Conservation (phyloP, 2,329 filamentous ascomycete genomes). For the Zopfia rhizophila region DNA sequence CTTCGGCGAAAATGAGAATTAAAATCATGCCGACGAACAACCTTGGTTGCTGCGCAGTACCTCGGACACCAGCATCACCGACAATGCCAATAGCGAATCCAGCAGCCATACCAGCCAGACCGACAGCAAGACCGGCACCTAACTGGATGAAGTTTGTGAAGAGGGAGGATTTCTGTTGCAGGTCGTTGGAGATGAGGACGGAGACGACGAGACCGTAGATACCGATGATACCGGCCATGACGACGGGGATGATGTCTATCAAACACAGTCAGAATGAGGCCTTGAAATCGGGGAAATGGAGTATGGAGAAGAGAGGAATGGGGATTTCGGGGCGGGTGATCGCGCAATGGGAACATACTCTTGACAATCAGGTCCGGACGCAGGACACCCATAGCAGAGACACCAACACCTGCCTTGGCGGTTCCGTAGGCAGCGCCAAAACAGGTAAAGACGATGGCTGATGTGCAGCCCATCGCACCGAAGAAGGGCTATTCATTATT, state of each 20-base stretch:
- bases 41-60: conserved; percentile 83
- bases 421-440: conserved; percentile 98
- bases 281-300: too few relatives aligned
- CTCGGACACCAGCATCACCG: conserved; percentile 86
- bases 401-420: conserved; percentile 98
- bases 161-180: conserved; percentile 58
- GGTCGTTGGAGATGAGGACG: conserved; percentile 65
- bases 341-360: conserved; percentile 73
- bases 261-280: conserved; percentile 23
- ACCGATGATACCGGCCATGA: conserved; percentile 99
- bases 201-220: conserved; percentile 75
- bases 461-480: conserved; percentile 95
- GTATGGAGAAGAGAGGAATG: conserved; percentile 17
- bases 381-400: conserved; percentile 97
- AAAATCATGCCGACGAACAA: conserved; percentile 98
- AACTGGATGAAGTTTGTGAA: conserved; percentile 65
- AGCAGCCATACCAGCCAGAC: conserved; percentile 89
- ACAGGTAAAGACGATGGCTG: conserved; percentile 95
- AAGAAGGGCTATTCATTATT: conserved; percentile 80
- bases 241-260: conserved; percentile 96
- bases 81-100: conserved; percentile 76
- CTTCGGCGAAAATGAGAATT: conserved; percentile 99
- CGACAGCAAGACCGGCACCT: conserved; percentile 66
- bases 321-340: neutral
- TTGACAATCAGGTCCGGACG: conserved; percentile 98